These are phyloP conservation scores for Glarea lozoyensis DNA, from an alignment of 495 filamentous ascomycete species.

Conservation along the genomic window DNA sequence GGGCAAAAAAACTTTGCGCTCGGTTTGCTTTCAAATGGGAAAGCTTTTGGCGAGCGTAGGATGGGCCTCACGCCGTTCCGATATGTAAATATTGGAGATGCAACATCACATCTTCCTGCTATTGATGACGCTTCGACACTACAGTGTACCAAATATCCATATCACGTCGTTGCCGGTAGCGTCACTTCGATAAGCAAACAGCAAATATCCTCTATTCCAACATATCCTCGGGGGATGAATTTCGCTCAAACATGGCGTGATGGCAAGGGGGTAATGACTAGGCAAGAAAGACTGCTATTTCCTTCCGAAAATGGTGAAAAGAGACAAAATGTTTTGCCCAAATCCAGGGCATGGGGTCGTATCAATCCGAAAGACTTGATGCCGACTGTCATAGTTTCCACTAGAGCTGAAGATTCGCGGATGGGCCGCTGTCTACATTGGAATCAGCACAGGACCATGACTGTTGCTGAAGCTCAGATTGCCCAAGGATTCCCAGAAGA, in stretches of 20 bases:
- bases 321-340: slow-evolving; percentile 5
- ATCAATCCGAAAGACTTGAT: slow-evolving; percentile 41
- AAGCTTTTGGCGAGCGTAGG: slow-evolving; percentile 43
- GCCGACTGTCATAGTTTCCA: slow-evolving; percentile 45
- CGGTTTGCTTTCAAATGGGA: slow-evolving; percentile 51
- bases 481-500: slow-evolving; percentile 60
- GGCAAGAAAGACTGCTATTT: slow-evolving; percentile 27
- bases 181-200: slow-evolving; percentile 22
- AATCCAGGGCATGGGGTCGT: slow-evolving; percentile 39
- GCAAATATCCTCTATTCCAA: slow-evolving; percentile 33
- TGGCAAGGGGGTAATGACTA: slow-evolving; percentile 28
- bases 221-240: slow-evolving; percentile 33
- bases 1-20: slow-evolving; percentile 27
- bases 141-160: slow-evolving; percentile 49
- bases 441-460: slow-evolving; percentile 44
- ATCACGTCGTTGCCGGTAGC: slow-evolving; percentile 43
- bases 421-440: slow-evolving; percentile 48
- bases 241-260: slow-evolving; percentile 35
- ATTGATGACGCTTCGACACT: slow-evolving; percentile 46
- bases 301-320: slow-evolving; percentile 9
- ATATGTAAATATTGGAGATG: slow-evolving; percentile 38
- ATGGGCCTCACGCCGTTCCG: slow-evolving; percentile 46
- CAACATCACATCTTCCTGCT: slow-evolving; percentile 47
- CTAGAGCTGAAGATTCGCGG: slow-evolving; percentile 34
- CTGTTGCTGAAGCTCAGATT: slow-evolving; percentile 52